Evolutionary conservation across 805 yeast species (phyloP).

Genomic region (Spathaspora gorwiae): DNA sequence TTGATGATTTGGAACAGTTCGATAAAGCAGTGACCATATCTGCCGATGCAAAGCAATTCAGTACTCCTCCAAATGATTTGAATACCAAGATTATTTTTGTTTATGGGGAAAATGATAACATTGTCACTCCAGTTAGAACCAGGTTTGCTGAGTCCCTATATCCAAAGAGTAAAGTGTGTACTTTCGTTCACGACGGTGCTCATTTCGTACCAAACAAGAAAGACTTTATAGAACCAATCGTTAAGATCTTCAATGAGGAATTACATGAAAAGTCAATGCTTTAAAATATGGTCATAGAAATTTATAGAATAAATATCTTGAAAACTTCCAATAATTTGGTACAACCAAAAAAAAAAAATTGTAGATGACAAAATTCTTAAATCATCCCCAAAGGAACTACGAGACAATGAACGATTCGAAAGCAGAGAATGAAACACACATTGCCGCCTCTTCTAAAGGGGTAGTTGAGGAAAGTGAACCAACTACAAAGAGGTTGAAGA

Average conservation of each 20-base stretch:
- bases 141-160: constrained; percentile 19
- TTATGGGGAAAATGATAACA: constrained; percentile 27
- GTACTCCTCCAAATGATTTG: constrained; percentile 10
- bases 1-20: constrained; percentile 22
- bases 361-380: background rate
- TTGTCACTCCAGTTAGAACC: constrained; percentile 30
- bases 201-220: constrained; percentile 26
- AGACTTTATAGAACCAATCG: constrained; percentile 14
- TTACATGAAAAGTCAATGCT: constrained; percentile 7
- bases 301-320: background rate
- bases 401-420: too few relatives aligned
- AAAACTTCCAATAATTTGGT: background rate
- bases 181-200: constrained; percentile 31
- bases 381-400: too few relatives aligned
- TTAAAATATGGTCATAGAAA: background rate
- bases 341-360: background rate
- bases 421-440: too few relatives aligned
- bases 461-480: background rate
- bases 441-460: background rate
- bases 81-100: constrained; percentile 24
- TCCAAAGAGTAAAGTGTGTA: constrained; percentile 8
- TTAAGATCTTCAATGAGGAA: constrained; percentile 11
- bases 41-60: constrained; percentile 16
- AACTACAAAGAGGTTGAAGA: constrained; percentile 4
- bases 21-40: constrained; percentile 14